Conservation (phyloP, 208 protist genomes). For the Vickermania ingenoplastis region DNA sequence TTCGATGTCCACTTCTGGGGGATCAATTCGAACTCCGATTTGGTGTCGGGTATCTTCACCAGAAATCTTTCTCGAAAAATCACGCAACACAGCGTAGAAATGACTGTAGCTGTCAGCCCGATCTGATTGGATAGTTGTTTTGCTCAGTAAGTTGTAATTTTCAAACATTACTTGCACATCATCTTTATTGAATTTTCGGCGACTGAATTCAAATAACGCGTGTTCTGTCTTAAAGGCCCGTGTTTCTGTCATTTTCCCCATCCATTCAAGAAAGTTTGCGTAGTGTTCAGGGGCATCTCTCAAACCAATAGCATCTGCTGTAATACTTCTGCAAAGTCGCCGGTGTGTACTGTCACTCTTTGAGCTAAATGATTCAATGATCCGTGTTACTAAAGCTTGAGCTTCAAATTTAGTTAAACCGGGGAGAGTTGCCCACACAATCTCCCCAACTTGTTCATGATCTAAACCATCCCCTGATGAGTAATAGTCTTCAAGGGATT, state of each 20-base stretch:
- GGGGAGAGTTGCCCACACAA: constrained; percentile 71
- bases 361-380: constrained; percentile 74
- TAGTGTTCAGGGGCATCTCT: constrained; percentile 84
- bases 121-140: constrained; percentile 54
- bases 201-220: constrained; percentile 81
- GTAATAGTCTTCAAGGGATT: constrained; percentile 81
- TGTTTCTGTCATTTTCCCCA: constrained; percentile 81
- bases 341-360: constrained; percentile 50
- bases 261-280: constrained; percentile 88
- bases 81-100: constrained; percentile 75
- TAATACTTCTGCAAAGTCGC: constrained; percentile 71
- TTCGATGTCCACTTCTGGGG: constrained; percentile 58
- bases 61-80: constrained; percentile 84
- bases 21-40: constrained; percentile 87
- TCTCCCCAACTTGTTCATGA: constrained; percentile 75
- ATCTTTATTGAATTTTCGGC: constrained; percentile 76
- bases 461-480: constrained; percentile 76
- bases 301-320: constrained; percentile 76
- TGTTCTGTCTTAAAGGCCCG: constrained; percentile 87
- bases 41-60: constrained; percentile 83
- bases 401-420: constrained; percentile 61
- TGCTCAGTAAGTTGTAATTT: constrained; percentile 86
- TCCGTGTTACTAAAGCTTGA: constrained; percentile 61
- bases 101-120: constrained; percentile 86
- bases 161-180: constrained; percentile 88